Evolutionary conservation across 2,329 filamentous ascomycete species (phyloP).

Genomic region (Epichloe uncinata): DNA sequence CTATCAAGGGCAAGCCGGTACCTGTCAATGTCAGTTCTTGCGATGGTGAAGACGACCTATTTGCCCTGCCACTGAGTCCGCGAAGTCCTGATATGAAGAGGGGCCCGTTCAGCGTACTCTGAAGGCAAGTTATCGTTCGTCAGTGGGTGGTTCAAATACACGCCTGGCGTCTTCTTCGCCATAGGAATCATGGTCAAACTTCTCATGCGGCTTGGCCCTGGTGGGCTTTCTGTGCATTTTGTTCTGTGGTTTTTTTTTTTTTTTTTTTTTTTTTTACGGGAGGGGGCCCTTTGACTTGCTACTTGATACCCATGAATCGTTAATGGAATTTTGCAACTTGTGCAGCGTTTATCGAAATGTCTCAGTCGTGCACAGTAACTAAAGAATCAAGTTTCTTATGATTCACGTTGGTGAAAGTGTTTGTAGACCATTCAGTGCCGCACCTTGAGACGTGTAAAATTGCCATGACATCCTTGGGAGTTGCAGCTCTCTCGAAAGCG

Average conservation of each 20-base stretch:
- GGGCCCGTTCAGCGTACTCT: constrained; percentile 49
- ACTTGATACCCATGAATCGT: constrained; percentile 8
- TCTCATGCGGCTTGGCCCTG: not conserved
- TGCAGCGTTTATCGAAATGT: not conserved
- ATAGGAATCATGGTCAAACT: not conserved
- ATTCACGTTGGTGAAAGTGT: no score
- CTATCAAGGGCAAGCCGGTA: constrained; percentile 12
- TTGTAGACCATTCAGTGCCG: no score
- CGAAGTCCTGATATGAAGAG: constrained; percentile 75
- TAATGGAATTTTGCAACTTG: not conserved
- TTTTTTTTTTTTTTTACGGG: not conserved
- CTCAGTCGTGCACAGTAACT: not conserved
- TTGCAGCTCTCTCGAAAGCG: no score
- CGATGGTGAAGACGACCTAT: constrained; percentile 59
- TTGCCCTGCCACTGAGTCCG: constrained; percentile 76
- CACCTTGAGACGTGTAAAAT: no score
- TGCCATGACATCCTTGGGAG: no score
- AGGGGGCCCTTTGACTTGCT: not conserved
- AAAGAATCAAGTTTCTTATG: no score
- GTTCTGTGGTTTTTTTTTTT: no score
- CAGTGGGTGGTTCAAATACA: not conserved
- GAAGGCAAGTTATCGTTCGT: no score
- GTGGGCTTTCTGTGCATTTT: not conserved
- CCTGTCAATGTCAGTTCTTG: constrained; percentile 10
- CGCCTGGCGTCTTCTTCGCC: not conserved